Evolutionary conservation across 805 yeast genomes (phyloP).

Genomic region (Lachancea quebecensis): DNA sequence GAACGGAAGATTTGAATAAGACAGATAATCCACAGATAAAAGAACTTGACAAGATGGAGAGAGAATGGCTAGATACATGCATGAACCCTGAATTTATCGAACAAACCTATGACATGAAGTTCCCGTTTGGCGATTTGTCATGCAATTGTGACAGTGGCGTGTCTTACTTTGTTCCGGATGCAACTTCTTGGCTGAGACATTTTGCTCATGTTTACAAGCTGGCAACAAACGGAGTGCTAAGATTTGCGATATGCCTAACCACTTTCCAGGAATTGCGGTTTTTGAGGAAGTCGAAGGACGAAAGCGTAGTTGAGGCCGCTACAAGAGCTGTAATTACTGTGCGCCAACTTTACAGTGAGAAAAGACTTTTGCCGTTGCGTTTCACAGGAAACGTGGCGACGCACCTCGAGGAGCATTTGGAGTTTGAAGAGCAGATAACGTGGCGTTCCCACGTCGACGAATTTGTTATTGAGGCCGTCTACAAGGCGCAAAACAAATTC

Average conservation of each 20-base stretch:
- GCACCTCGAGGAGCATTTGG: slow-evolving; percentile 63
- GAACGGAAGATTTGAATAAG: background rate
- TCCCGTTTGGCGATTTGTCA: slow-evolving; percentile 44
- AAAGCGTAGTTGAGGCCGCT: slow-evolving; percentile 70
- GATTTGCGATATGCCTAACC: slow-evolving; percentile 60
- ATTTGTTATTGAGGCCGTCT: slow-evolving; percentile 47
- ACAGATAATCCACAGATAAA: background rate
- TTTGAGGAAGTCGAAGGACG: slow-evolving; percentile 62
- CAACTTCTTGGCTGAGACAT: slow-evolving; percentile 75
- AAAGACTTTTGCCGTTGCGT: slow-evolving; percentile 51
- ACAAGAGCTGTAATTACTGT: slow-evolving; percentile 72
- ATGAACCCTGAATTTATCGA: slow-evolving; percentile 15
- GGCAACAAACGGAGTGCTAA: slow-evolving; percentile 51
- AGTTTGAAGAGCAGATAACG: slow-evolving; percentile 63
- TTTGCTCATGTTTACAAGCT: slow-evolving; percentile 72
- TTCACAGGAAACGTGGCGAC: slow-evolving; percentile 65
- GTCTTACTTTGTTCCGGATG: slow-evolving; percentile 61
- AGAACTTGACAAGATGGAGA: slow-evolving; percentile 10
- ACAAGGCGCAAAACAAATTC: slow-evolving; percentile 35
- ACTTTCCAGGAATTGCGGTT: slow-evolving; percentile 75
- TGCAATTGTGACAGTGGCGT: slow-evolving; percentile 49
- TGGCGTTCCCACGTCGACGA: slow-evolving; percentile 74
- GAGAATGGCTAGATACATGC: slow-evolving; percentile 15
- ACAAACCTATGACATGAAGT: slow-evolving; percentile 12
- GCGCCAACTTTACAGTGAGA: slow-evolving; percentile 55